phyloP scores from a whole-genome alignment of 306 rosid species.

The Sphenostylis stenocarpa region DNA sequence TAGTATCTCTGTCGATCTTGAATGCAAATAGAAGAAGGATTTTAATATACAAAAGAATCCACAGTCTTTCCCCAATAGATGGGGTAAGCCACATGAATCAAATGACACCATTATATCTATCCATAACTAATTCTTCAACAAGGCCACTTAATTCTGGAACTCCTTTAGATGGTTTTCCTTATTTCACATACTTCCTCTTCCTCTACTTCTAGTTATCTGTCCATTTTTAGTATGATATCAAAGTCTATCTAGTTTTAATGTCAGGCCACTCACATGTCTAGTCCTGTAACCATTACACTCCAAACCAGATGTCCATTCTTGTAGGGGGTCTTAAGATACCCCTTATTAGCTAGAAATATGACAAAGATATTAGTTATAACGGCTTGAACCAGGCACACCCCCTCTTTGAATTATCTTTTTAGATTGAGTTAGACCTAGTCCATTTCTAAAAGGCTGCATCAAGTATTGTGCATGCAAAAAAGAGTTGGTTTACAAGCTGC shows the following conservation, averaged over 20 bases:
- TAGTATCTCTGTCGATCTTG: neutral
- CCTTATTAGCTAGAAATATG: neutral
- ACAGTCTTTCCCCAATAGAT: neutral
- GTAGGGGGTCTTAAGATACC: neutral
- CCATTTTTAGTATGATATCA: neutral
- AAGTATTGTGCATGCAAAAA: neutral
- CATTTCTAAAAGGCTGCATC: neutral
- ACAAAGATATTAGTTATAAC: neutral
- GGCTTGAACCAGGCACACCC: neutral
- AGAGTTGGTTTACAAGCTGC: neutral
- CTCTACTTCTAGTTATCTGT: neutral
- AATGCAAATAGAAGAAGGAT: neutral
- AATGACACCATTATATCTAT: neutral
- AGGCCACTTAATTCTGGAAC: neutral
- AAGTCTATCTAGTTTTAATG: neutral
- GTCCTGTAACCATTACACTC: neutral
- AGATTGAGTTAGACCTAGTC: neutral
- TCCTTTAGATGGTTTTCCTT: neutral
- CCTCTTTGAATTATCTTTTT: no score
- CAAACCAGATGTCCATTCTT: neutral
- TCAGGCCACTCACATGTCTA: neutral
- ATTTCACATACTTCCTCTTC: neutral
- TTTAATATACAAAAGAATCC: neutral
- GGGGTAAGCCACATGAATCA: neutral
- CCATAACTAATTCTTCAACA: neutral